Base-by-base conservation (phyloP, 2,329 filamentous ascomycete genomes). In the Colletotrichum sidae region DNA sequence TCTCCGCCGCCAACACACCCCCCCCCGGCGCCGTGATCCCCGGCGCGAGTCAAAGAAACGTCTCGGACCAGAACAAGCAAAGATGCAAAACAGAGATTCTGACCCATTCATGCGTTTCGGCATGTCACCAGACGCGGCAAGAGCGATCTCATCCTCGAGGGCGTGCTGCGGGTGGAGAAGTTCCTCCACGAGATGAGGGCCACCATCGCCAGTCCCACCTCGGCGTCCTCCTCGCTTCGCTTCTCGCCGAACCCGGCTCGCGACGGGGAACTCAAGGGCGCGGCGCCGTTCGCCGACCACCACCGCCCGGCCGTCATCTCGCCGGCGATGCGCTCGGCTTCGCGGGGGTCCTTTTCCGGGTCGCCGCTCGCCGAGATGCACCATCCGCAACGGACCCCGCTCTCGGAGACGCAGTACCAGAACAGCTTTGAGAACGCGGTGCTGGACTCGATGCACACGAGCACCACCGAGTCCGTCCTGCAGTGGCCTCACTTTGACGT, bases 61-160 rank as follows among this genome's bases (percentile, higher is more conserved):
- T 37, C 37, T 17, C 17, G n/a, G 25, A 46, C 10, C 13, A 25
- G 15, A 25, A 12, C 2, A 45, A 52, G 8, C 15, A 46, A 25
- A 60, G 11, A 42, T 35, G 6, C 49, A 17, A 47, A 4, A 25
- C 25, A 4, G 1, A 25, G 25, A 25, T 7, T 61, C 60, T 60
- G 60, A 67, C 45, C 45, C 25, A 42, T 62, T 39, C 34, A 37
- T 54, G 41, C 53, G 55, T 35, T 13, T 25, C 25, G 25, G 59
- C 38, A 51, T 57, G 55, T 46, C 44, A 37, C 38, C 10, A 83
- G 79, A 50, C 77, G 83, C 64, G 82, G 82, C 37, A 85, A 85
- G 69, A 84, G 79, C 47, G 83, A 85, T 62, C 72, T 84, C 51
- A 84, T 85, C 25, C 77, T 85, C 3, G 83, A 84, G 62, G 81